Conservation (phyloP, 306 rosid genomes). For the Fragaria nilgerrensis region DNA sequence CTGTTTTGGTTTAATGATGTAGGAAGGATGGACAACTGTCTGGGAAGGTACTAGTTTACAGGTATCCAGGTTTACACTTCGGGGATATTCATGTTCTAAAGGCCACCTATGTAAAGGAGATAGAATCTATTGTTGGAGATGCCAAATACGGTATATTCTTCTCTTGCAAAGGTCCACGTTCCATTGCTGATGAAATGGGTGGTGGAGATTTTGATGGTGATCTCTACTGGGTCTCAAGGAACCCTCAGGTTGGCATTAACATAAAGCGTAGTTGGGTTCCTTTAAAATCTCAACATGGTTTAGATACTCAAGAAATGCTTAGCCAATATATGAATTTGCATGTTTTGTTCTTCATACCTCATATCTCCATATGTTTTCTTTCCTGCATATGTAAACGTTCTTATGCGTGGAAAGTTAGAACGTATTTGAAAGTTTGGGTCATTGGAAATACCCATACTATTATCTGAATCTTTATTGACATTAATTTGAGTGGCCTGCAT, state of each 20-base stretch:
- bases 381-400: not conserved
- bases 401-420: not conserved
- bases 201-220: constrained; percentile 94
- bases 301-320: not conserved
- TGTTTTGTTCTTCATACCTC: not conserved
- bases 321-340: not conserved
- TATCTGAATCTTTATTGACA: not conserved
- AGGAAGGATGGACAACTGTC: constrained; percentile 66
- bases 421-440: not conserved
- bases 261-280: not conserved
- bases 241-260: constrained; percentile 53
- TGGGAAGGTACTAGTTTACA: constrained; percentile 72
- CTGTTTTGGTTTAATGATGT: not conserved
- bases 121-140: constrained; percentile 58
- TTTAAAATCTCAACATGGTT: not conserved
- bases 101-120: constrained; percentile 45
- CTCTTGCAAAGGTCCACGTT: constrained; percentile 68
- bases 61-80: constrained; percentile 77
- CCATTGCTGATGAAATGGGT: constrained; percentile 74
- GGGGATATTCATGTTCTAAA: constrained; percentile 72
- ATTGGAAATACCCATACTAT: not conserved
- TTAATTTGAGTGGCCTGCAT: not conserved
- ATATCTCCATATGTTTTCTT: not conserved
- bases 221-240: constrained; percentile 72
- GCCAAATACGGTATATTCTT: constrained; percentile 76